Evolutionary conservation across 192 early-diverging fungal genomes (phyloP).

Genomic region (Backusella tuberculispora): DNA sequence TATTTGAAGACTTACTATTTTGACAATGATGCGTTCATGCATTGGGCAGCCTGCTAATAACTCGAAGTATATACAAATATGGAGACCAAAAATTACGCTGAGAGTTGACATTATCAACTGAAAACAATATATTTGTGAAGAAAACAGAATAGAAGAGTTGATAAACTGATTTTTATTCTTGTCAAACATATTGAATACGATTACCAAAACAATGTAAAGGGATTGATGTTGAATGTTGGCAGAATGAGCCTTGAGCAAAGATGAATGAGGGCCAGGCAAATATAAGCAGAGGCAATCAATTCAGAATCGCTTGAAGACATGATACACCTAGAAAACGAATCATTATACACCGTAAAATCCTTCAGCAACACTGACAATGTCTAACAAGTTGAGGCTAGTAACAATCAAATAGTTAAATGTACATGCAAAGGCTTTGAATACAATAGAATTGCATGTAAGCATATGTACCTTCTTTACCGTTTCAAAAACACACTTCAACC

Average conservation of each 20-base stretch:
- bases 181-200: neutral
- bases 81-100: conserved; percentile 16
- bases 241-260: neutral
- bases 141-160: conserved; percentile 1
- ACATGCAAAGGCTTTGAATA: no score
- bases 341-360: no score
- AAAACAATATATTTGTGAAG: conserved; percentile 15
- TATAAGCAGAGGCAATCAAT: no score
- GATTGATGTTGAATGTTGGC: neutral
- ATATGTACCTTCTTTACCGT: no score
- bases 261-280: neutral
- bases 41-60: neutral
- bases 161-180: conserved; percentile 8
- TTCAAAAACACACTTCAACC: no score
- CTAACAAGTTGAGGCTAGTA: no score
- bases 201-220: neutral
- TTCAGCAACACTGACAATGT: no score
- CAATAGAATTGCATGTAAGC: no score
- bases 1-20: neutral
- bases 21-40: neutral
- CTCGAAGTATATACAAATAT: neutral
- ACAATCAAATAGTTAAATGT: no score
- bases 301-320: no score
- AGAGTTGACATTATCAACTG: conserved; percentile 13
- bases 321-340: no score